These are phyloP conservation scores for Tetratostichococcus sp. DNA, from an alignment of 139 green algal genomes.

Conservation along the genomic window DNA sequence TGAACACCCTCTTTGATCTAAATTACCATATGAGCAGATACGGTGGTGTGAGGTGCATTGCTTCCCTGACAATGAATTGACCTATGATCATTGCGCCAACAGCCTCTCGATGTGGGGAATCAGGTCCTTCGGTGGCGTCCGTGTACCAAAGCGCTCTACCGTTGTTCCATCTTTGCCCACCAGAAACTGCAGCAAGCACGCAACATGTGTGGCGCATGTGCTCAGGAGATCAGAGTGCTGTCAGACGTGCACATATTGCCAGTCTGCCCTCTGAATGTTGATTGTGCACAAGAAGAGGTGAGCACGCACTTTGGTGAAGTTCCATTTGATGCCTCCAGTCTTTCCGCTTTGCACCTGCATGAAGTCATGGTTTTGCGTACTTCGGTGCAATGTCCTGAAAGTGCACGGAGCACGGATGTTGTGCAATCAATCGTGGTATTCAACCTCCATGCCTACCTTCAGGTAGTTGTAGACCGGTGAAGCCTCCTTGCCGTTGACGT, in stretches of 20 bases:
- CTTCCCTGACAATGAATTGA: too few relatives aligned
- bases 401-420: too few relatives aligned
- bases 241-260: too few relatives aligned
- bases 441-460: neutral
- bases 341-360: conserved; percentile 9
- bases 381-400: too few relatives aligned
- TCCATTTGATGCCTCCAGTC: conserved; percentile 4
- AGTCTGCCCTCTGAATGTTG: too few relatives aligned
- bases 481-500: conserved; percentile 19
- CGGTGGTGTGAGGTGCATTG: too few relatives aligned
- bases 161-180: conserved; percentile 7
- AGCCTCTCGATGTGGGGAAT: conserved; percentile 15
- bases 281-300: too few relatives aligned
- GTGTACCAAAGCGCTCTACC: conserved; percentile 4
- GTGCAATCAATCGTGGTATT: too few relatives aligned
- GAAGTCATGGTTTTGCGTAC: neutral
- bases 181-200: neutral
- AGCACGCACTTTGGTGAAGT: conserved; percentile 6
- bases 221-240: too few relatives aligned
- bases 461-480: conserved; percentile 19
- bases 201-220: too few relatives aligned
- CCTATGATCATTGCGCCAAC: neutral
- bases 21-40: too few relatives aligned
- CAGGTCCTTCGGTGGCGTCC: conserved; percentile 2
- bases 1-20: too few relatives aligned